Conservation (phyloP, 2,329 filamentous ascomycete species). For the Epichloe gansuensis region DNA sequence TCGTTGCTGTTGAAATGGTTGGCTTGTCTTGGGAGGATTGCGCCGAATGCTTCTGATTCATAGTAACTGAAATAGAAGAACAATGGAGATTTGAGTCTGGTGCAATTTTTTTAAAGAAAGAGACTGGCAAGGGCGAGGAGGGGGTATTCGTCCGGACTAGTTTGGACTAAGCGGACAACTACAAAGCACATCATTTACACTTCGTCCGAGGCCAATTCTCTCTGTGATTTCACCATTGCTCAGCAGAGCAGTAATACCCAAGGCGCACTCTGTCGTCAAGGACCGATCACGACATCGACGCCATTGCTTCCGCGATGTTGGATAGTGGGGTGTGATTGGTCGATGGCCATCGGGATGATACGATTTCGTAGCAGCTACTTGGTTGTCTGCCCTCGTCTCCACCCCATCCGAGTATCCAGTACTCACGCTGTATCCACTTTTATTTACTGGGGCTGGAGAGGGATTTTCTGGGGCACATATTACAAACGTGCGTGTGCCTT, state of each 20-base stretch:
- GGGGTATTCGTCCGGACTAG: neutral
- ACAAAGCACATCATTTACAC: conserved; percentile 3
- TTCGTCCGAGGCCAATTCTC: neutral
- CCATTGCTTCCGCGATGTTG: conserved; percentile 35
- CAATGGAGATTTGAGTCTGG: neutral
- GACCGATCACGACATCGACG: conserved; percentile 40
- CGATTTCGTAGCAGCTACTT: conserved; percentile 6
- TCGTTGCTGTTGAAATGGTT: neutral
- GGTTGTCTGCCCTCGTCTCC: too few species aligned
- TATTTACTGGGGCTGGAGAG: conserved; percentile 4
- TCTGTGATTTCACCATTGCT: neutral
- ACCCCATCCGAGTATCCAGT: neutral
- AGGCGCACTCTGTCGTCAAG: conserved; percentile 13
- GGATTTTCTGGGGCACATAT: conserved; percentile 3
- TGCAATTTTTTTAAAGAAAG: neutral
- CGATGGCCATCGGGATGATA: conserved; percentile 10
- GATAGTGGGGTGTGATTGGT: conserved; percentile 22
- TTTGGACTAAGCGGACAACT: neutral
- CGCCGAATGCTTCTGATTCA: neutral
- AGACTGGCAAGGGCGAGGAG: neutral
- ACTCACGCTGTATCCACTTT: neutral
- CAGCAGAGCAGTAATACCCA: neutral
- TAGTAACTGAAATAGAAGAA: neutral
- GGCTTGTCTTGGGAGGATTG: neutral
- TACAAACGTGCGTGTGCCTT: neutral